Evolutionary conservation across 371 early-diverging fungal genomes (phyloP), one percentile per base, ranked within the genome.

Genomic region (Nematocida ausubeli): DNA sequence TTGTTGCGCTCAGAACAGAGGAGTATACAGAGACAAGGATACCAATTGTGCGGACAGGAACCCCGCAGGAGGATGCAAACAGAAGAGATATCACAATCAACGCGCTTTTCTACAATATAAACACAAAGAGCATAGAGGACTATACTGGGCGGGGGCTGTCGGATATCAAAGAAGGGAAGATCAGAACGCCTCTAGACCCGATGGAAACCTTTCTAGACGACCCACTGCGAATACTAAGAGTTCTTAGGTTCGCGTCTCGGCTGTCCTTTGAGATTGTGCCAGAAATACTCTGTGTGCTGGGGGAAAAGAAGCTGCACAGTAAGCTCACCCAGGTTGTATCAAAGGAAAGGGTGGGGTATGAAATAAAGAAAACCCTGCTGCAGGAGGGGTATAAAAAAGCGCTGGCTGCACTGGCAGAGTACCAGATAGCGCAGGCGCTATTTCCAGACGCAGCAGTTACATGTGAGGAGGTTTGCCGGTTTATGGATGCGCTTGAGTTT

Each of bases 81-180:
- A 90, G 99, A 6, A 88, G 99, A 35, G 99, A 99, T 85, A 91
- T 91, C 5, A 97, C 98, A 19, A 95, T 99, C 85, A 99, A 99
- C 82, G 89, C 96, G 32, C 87, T 99, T 58, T 96, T 96, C 80
- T 99, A 94, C 86, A 99, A 97, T 85, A 87, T 99, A 26, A 90
- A 91, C 80, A 91, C 93, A 0, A 81, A 84, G 1, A 37, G 86
- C 44, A 91, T 98, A 1, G 98, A 98, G 86, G 98, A 98, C 83
- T 93, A 89, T 69, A 94, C 94, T 1, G 86, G 89, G 30, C 87
- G 81, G 37, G 87, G 87, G 3, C 2, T 86, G 22, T 9, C 70
- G n/a, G 87, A 87, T 54, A 67, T 87, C 26, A 55, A 79, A 42
- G 69, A 80, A 16, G 66, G 65, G 63, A 66, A 85, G 16, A 80